Base-by-base conservation (phyloP, 129 eudicot genomes). In the Artemisia tridentata region DNA sequence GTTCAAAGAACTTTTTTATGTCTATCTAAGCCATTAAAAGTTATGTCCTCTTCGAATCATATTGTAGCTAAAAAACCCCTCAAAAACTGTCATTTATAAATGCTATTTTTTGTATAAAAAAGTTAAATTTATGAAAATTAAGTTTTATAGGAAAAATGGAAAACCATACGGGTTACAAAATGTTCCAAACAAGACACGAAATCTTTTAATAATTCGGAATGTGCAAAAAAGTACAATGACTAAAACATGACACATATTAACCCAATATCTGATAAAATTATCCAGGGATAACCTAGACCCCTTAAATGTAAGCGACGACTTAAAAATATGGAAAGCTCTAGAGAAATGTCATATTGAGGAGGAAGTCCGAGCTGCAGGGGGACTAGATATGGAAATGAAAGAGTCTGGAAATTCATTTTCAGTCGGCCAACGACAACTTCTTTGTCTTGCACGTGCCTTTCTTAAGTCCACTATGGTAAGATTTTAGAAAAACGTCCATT, bases 361-460 rank as follows among this genome's bases (percentile, higher is more conserved):
- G 62, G 96, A 86, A 76, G 84, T 90, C 31, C 80, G 80, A 75
- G 70, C 84, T 0, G 82, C 81, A 49, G 99, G 99, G 74, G 99
- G 97, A n/a, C 82, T 95, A 62, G 93, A 86, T 48, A 77, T 84
- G 68, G 81, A 78, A 50, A 78, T 95, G 63, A 90, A 88, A 73
- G 97, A 81, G 53, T 87, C 91, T 18, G 99, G 96, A 67, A 49
- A 81, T n/a, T 75, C 95, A 62, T 90, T 95, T 73, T 95, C 99
- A 61, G 89, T 90, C 50, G 99, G 99, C 13, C 99, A 95, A 75
- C 72, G 86, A 17, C 99, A 95, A 76, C 97, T 95, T n/a, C 82
- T 95, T 20, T 95, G 99, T 84, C 99, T 95, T 80, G 99, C 99
- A 67, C 93, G 97, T 25, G 83, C 97, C 59, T 86, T 95, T 77